These are phyloP conservation scores for Coniella vitis DNA, from an alignment of 2,329 filamentous ascomycete species.

Conservation along the genomic window DNA sequence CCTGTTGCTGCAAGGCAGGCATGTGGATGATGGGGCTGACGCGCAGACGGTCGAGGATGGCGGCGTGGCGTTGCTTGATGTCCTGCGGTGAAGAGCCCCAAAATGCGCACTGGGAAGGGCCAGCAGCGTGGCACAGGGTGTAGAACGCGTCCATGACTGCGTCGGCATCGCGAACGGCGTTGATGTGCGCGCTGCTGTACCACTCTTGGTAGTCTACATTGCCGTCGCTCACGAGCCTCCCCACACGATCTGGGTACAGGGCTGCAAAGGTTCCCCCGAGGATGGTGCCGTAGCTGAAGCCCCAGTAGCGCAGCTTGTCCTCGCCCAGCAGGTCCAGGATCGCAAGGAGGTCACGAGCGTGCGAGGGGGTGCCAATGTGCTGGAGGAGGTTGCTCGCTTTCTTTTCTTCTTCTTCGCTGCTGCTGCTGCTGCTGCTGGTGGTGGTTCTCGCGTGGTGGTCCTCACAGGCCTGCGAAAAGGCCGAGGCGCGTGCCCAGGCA, in stretches of 20 bases:
- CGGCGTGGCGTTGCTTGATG: conserved; percentile 32
- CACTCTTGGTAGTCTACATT: conserved; percentile 50
- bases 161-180: conserved; percentile 48
- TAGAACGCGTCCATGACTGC: conserved; percentile 47
- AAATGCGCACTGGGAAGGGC: conserved; percentile 40
- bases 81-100: conserved; percentile 28
- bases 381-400: conserved; percentile 24
- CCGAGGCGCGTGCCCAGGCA: conserved; percentile 34
- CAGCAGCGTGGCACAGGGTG: conserved; percentile 44
- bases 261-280: conserved; percentile 46
- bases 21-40: conserved; percentile 36
- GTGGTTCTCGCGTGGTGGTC: conserved; percentile 27
- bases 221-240: conserved; percentile 43
- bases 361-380: conserved; percentile 37
- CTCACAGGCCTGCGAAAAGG: conserved; percentile 38
- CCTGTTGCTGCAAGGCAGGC: conserved; percentile 18
- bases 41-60: conserved; percentile 35
- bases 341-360: conserved; percentile 42
- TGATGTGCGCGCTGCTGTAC: conserved; percentile 37
- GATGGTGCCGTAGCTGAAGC: conserved; percentile 48
- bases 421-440: too few relatives aligned
- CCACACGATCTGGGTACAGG: conserved; percentile 44
- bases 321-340: conserved; percentile 36
- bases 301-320: conserved; percentile 43
- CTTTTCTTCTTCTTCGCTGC: too few relatives aligned